phyloP scores from a whole-genome alignment of 78 protist species.

The Monocercomonoides exilis region DNA sequence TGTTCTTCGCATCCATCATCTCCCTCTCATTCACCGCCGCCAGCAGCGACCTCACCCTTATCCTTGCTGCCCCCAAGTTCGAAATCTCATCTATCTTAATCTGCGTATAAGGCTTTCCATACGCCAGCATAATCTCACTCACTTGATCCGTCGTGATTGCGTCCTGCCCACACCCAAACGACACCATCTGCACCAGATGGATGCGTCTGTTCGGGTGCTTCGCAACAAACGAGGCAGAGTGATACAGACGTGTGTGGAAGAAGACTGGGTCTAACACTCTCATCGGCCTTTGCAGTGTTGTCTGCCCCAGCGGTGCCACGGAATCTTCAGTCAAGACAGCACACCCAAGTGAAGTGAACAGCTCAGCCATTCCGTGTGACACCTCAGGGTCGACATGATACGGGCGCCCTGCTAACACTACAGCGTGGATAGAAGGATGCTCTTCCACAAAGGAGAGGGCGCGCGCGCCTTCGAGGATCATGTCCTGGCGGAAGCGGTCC shows the following conservation, averaged over 20 bases:
- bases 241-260: conserved; percentile 7
- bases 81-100: conserved; percentile 28
- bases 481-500: conserved; percentile 2
- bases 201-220: background rate
- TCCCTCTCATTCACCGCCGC: conserved; percentile 11
- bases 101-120: conserved; percentile 3
- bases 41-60: conserved; percentile 20
- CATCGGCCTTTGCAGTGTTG: background rate
- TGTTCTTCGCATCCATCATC: background rate
- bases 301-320: background rate
- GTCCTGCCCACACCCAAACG: conserved; percentile 35
- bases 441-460: background rate
- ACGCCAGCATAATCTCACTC: background rate
- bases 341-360: background rate
- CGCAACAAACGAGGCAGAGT: background rate
- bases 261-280: background rate
- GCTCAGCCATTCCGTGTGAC: conserved; percentile 27
- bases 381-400: conserved; percentile 34
- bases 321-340: conserved; percentile 14
- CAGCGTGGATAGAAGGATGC: background rate
- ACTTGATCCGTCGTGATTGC: conserved; percentile 29
- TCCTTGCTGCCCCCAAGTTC: conserved; percentile 19
- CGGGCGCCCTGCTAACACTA: conserved; percentile 23
- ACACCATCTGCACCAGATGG: conserved; percentile 25
- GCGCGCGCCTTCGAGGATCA: background rate